Evolutionary conservation across 768 basidiomycete genomes (phyloP).

Genomic region (Boletellus sp.): DNA sequence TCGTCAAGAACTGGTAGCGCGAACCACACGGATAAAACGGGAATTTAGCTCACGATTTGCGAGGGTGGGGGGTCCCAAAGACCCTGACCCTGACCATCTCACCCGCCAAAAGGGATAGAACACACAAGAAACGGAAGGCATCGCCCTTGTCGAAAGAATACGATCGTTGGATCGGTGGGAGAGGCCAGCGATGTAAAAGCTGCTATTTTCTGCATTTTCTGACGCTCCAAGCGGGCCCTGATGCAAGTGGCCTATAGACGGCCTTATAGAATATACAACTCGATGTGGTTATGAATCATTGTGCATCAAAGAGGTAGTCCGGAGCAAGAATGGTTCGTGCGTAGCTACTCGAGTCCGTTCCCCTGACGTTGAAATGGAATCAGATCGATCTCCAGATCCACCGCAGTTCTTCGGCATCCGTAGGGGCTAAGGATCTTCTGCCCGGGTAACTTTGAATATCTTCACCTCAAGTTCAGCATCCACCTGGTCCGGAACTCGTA

Average conservation of each 20-base stretch:
- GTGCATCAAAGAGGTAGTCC: conserved; percentile 6
- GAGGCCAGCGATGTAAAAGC: not conserved
- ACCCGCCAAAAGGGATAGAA: not conserved
- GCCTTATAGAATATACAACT: conserved; percentile 1
- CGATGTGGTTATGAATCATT: not conserved
- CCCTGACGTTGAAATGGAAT: conserved; percentile 3
- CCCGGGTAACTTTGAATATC: conserved; percentile 40
- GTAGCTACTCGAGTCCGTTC: not conserved
- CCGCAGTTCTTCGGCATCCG: conserved; percentile 1
- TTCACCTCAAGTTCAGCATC: conserved; percentile 39
- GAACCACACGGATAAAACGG: not conserved
- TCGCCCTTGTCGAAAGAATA: not conserved
- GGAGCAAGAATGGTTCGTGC: conserved; percentile 7
- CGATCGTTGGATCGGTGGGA: not conserved
- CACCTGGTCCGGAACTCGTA: conserved; percentile 29
- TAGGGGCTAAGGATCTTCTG: conserved; percentile 3
- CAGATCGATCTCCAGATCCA: conserved; percentile 16
- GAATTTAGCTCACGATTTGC: conserved; percentile 2
- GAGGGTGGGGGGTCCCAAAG: not conserved
- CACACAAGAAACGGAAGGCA: not conserved
- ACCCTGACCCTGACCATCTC: not conserved
- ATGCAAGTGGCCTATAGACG: not conserved
- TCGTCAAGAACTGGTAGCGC: not conserved
- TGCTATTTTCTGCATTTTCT: not conserved
- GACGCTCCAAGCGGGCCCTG: not conserved